A percentile compares a stretch with the other conserved stretches of the same genome.
Evolutionary conservation across 768 basidiomycete species (phyloP).

Genomic region (Russula foetens): DNA sequence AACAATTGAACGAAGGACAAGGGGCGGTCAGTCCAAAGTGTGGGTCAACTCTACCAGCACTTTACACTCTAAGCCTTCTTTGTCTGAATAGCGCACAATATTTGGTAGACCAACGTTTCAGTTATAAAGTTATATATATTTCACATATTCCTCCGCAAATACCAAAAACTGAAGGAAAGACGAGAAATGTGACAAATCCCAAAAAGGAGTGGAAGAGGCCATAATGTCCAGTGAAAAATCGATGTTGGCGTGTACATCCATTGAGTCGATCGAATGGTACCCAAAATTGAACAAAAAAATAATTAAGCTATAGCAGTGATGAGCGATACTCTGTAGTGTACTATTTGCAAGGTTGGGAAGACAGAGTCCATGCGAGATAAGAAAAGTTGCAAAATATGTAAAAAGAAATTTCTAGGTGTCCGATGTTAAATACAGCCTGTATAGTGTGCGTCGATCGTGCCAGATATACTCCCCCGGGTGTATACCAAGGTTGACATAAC

Average conservation of each 20-base stretch:
- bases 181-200: background rate
- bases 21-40: no score
- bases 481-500: no score
- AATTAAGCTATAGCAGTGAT: background rate
- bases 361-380: background rate
- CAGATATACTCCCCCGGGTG: background rate
- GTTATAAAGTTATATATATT: background rate
- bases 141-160: no score
- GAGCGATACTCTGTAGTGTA: background rate
- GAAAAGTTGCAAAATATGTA: background rate
- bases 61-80: no score
- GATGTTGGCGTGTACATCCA: background rate
- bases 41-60: no score
- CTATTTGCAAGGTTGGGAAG: background rate
- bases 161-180: background rate
- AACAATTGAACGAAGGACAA: no score
- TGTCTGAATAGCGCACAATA: no score
- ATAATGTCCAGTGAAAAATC: background rate
- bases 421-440: background rate
- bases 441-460: background rate
- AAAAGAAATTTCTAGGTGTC: background rate
- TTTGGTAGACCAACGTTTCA: no score
- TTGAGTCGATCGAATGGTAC: background rate
- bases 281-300: background rate
- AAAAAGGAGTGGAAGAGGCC: background rate